phyloP scores from a whole-genome alignment of 257 asterid species.

The Scutellaria galericulata region DNA sequence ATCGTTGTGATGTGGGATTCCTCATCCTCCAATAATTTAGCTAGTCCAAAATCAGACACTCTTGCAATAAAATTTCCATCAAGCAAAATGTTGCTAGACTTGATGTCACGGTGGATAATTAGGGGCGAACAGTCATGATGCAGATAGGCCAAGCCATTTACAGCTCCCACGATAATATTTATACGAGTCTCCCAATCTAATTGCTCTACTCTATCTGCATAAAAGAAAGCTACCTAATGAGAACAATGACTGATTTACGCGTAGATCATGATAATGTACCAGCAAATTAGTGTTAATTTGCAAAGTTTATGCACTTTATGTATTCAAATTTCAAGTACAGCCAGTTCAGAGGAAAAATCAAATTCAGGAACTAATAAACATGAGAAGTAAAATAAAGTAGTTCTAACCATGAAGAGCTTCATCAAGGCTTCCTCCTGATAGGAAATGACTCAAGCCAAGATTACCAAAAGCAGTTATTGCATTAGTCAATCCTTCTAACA shows the following conservation, averaged over 20 bases:
- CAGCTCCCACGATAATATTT: conserved; percentile 88
- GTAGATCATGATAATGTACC: neutral
- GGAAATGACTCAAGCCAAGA: conserved; percentile 35
- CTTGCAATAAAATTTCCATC: conserved; percentile 91
- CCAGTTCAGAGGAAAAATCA: conserved; percentile 2
- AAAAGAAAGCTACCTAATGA: neutral
- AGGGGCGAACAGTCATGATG: conserved; percentile 98
- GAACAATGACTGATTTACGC: neutral
- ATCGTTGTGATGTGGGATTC: conserved; percentile 97
- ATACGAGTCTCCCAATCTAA: conserved; percentile 92
- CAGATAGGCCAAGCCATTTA: conserved; percentile 88
- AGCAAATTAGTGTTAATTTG: neutral
- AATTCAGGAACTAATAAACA: conserved; percentile 13
- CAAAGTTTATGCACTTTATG: neutral
- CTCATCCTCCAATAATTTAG: conserved; percentile 88
- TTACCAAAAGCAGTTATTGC: conserved; percentile 20
- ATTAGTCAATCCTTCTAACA: conserved; percentile 9
- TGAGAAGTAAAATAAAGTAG: conserved; percentile 20
- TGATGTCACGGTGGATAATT: conserved; percentile 90
- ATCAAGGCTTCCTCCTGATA: conserved; percentile 92
- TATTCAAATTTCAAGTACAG: conserved; percentile 4
- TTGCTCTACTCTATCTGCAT: conserved; percentile 75
- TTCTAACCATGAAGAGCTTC: conserved; percentile 79
- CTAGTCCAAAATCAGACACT: conserved; percentile 94
- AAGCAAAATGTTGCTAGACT: conserved; percentile 91